Base-by-base conservation (phyloP, 2,329 filamentous ascomycete species). In the Zalaria obscura region DNA sequence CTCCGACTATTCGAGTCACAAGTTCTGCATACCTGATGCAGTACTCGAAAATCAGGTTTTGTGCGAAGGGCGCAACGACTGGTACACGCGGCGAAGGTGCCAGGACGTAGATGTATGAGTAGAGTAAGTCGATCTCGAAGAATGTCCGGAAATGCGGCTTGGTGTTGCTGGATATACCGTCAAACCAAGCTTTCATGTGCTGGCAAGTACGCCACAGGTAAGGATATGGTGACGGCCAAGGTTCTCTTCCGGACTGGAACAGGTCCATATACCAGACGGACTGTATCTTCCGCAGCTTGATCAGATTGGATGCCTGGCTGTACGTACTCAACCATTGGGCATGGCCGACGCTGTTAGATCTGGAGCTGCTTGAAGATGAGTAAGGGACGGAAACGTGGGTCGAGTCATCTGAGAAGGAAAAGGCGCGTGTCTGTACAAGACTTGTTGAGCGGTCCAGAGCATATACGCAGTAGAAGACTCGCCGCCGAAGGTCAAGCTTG, bases 331-430 rank as follows among this genome's bases (percentile, higher is more conserved):
- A 56, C 55, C 75, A 77, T 5, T 25, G 27, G 7, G 29, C 7
- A 7, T 32, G 29, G 7, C 72, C 55, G n/a, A 57, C 64, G 55
- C 60, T 71, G 51, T 63, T 70, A 49, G 57, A 71, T 44, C 56
- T 66, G 52, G 56, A 54, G 35, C 69, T 63, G 40, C 68, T 57
- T 10, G 45, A 45, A 35, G 50, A 51, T 5, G 63, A 58, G 41
- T 73, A 71, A 1, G 87, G 86, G 47, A 87, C 75, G n/a, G 74
- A 75, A 27, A 96, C 88, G 49, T 84, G 80, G 26, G 83, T 75
- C 4, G 88, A 82, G 42, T 89, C 85, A 55, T 96, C 89, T 0
- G 86, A 89, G 55, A 96, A 95, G 0, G 89, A 94, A 58, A 95
- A 95, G 0, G 87, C 80, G 29, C 86, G 73, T 7, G 83, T 83